Conservation (phyloP, 2,329 filamentous ascomycete species). For the Tetracladium maxilliforme region DNA sequence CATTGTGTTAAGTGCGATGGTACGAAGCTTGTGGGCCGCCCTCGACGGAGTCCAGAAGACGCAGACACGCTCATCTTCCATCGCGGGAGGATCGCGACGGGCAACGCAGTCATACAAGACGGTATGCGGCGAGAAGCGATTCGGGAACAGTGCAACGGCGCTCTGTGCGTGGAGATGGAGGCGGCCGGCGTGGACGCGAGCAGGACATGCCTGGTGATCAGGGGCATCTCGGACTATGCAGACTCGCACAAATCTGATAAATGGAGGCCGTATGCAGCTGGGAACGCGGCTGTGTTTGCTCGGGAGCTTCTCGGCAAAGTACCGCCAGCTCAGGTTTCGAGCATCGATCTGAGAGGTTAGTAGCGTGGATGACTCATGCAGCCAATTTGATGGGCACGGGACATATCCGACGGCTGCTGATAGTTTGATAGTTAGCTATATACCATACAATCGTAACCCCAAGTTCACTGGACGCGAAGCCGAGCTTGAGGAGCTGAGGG, state of each 20-base stretch:
- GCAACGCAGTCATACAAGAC: conserved; percentile 2
- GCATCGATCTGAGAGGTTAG: no score
- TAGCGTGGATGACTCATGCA: no score
- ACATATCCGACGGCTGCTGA: no score
- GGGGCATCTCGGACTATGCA: conserved; percentile 6
- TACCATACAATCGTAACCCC: conserved; percentile 6
- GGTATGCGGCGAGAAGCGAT: conserved; percentile 1
- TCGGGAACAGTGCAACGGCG: no score
- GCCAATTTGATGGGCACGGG: no score
- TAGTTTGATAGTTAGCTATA: no score
- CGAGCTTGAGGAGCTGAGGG: conserved; percentile 10
- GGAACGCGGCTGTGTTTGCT: no score
- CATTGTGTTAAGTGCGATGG: conserved; percentile 1
- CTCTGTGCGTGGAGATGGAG: conserved; percentile 5
- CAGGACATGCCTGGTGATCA: conserved; percentile 4
- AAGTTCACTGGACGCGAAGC: conserved; percentile 11
- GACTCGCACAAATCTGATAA: conserved; percentile 4
- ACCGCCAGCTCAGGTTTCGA: no score
- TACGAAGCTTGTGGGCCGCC: not conserved
- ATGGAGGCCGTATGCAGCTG: conserved; percentile 5
- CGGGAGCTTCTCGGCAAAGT: conserved; percentile 2
- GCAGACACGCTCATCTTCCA: not conserved
- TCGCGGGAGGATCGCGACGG: conserved; percentile 1
- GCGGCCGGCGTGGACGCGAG: conserved; percentile 3
- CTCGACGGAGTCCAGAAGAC: not conserved